phyloP scores from a whole-genome alignment of 2,329 filamentous ascomycete species.

The Laburnicola sp. region DNA sequence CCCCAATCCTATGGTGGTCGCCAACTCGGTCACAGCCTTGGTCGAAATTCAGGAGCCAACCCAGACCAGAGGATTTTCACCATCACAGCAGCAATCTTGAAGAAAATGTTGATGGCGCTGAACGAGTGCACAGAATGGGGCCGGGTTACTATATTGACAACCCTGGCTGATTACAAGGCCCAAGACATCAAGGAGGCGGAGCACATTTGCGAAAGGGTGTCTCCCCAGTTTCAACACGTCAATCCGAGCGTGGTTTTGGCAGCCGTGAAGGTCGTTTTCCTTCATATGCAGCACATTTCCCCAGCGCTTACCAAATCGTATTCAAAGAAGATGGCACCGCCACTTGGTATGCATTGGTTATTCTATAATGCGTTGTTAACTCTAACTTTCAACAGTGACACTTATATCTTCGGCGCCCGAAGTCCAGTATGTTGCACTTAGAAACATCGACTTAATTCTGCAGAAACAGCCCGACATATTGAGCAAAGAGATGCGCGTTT shows the following conservation, averaged over 20 bases:
- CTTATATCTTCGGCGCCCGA: conserved; percentile 93
- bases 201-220: conserved; percentile 95
- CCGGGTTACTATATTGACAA: conserved; percentile 87
- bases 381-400: conserved; percentile 66
- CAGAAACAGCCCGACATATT: conserved; percentile 96
- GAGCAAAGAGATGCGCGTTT: conserved; percentile 95
- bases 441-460: conserved; percentile 93
- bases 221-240: conserved; percentile 97
- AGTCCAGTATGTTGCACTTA: conserved; percentile 94
- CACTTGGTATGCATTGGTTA: conserved; percentile 67
- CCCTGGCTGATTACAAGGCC: conserved; percentile 84
- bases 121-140: conserved; percentile 99
- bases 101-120: conserved; percentile 93
- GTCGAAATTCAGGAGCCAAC: conserved; percentile 88
- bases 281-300: conserved; percentile 87
- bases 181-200: conserved; percentile 93
- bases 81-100: conserved; percentile 79
- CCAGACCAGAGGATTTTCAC: conserved; percentile 87
- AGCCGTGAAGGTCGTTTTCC: conserved; percentile 97
- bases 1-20: conserved; percentile 98
- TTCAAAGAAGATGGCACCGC: conserved; percentile 97
- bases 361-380: background rate
- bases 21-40: conserved; percentile 92
- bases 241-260: conserved; percentile 95
- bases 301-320: conserved; percentile 80